Evolutionary conservation across 768 basidiomycete species (phyloP).

Genomic region (Podaxis carcinomalis): DNA sequence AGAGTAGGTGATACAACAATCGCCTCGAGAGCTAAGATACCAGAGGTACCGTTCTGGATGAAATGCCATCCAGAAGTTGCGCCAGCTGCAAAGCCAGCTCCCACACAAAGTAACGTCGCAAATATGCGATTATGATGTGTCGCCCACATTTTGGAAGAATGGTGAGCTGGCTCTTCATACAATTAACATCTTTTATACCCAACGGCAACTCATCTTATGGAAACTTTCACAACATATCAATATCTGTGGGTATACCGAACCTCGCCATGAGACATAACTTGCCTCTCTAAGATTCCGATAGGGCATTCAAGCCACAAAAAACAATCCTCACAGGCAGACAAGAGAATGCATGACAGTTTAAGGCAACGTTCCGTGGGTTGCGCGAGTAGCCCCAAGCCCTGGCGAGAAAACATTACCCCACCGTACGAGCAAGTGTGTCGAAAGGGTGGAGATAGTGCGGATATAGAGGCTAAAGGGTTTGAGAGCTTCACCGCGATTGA

Average conservation of each 20-base stretch:
- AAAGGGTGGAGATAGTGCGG: not conserved
- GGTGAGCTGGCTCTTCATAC: not conserved
- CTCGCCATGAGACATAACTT: not conserved
- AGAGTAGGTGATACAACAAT: constrained; percentile 26
- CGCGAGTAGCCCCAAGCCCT: not conserved
- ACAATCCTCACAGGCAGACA: not conserved
- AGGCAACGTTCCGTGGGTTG: not conserved
- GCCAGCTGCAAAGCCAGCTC: not conserved
- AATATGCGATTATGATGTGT: constrained; percentile 17
- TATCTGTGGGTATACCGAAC: not conserved
- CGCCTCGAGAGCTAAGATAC: constrained; percentile 23
- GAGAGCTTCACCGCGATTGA: not conserved
- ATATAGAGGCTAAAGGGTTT: not conserved
- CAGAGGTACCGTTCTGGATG: constrained; percentile 24
- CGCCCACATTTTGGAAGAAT: not conserved
- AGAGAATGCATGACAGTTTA: not conserved
- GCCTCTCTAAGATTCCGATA: not conserved
- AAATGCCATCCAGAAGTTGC: constrained; percentile 20
- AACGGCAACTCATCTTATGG: not conserved
- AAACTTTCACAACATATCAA: not conserved
- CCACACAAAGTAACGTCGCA: not conserved
- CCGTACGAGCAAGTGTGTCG: no score
- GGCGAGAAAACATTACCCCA: not conserved
- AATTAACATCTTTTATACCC: not conserved
- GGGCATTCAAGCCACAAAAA: not conserved